Percentiles rank a stretch among this genome's conserved stretches.
phyloP scores from a whole-genome alignment of 1,284 basidiomycete genomes.

The Naganishia sp. region DNA sequence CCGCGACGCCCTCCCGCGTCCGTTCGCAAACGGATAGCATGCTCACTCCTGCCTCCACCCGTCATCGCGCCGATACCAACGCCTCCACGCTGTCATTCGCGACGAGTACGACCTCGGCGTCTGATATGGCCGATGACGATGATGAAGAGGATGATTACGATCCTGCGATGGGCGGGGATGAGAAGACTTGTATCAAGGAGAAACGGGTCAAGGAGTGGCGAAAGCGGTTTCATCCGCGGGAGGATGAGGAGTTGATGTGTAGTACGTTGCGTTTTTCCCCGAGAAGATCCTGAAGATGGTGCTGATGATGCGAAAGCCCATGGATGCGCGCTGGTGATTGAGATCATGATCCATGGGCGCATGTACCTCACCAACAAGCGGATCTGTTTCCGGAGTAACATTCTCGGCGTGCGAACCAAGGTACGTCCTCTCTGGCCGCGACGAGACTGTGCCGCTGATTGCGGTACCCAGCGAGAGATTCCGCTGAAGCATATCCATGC shows the following conservation, averaged over 20 bases:
- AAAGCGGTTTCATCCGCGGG: constrained; percentile 32
- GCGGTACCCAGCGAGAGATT: constrained; percentile 30
- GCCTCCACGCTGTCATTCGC: constrained; percentile 10
- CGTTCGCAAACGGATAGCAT: constrained; percentile 1
- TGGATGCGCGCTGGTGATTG: constrained; percentile 36
- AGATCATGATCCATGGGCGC: constrained; percentile 38
- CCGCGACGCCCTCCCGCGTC: neutral
- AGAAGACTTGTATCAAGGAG: constrained; percentile 30
- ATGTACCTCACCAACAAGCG: constrained; percentile 35
- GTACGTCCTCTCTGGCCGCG: constrained; percentile 10
- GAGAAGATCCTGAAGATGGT: neutral
- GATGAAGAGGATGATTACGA: constrained; percentile 26
- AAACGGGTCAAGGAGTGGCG: constrained; percentile 38
- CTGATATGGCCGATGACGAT: constrained; percentile 7
- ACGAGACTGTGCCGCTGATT: neutral
- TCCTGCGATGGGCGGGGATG: constrained; percentile 18
- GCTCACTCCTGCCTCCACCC: neutral
- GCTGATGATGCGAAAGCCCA: constrained; percentile 25
- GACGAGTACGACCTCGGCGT: constrained; percentile 11
- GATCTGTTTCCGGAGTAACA: constrained; percentile 37
- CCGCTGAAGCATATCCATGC: constrained; percentile 30
- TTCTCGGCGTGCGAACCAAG: constrained; percentile 38
- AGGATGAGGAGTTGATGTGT: constrained; percentile 35
- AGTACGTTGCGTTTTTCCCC: constrained; percentile 25
- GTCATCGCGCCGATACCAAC: constrained; percentile 11